Conservation (phyloP, 2,329 filamentous ascomycete genomes). For the Lomentospora prolificans region DNA sequence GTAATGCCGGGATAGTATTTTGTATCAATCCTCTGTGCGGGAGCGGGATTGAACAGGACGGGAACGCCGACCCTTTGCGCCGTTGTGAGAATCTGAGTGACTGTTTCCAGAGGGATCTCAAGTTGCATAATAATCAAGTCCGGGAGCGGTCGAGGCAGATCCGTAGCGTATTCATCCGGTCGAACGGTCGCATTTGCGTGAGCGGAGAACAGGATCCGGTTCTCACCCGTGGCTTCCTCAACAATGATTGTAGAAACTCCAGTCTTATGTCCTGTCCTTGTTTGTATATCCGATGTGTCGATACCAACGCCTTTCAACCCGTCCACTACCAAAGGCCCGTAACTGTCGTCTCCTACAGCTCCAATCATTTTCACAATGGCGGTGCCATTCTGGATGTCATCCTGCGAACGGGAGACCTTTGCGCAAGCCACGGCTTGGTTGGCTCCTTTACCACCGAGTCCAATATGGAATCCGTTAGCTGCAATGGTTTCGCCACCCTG, state of each 20-base stretch:
- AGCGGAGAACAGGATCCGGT: constrained; percentile 64
- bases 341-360: constrained; percentile 60
- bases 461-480: constrained; percentile 59
- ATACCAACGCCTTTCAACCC: constrained; percentile 54
- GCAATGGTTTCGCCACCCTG: constrained; percentile 80
- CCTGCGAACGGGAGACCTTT: constrained; percentile 56
- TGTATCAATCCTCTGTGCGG: constrained; percentile 58
- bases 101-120: constrained; percentile 61
- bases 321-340: constrained; percentile 48
- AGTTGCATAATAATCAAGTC: constrained; percentile 66
- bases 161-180: constrained; percentile 23
- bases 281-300: constrained; percentile 42
- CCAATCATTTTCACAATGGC: constrained; percentile 59
- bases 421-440: constrained; percentile 90
- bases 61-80: constrained; percentile 39
- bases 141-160: constrained; percentile 29
- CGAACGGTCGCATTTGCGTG: constrained; percentile 54
- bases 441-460: constrained; percentile 85
- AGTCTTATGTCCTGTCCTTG: constrained; percentile 39
- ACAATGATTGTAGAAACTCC: constrained; percentile 70
- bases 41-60: constrained; percentile 79
- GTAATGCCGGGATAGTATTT: constrained; percentile 58
- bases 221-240: constrained; percentile 62
- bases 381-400: constrained; percentile 22
- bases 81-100: constrained; percentile 48